These are phyloP conservation scores for Buxus sempervirens DNA, from an alignment of 164 flowering plant species.

Conservation along the genomic window DNA sequence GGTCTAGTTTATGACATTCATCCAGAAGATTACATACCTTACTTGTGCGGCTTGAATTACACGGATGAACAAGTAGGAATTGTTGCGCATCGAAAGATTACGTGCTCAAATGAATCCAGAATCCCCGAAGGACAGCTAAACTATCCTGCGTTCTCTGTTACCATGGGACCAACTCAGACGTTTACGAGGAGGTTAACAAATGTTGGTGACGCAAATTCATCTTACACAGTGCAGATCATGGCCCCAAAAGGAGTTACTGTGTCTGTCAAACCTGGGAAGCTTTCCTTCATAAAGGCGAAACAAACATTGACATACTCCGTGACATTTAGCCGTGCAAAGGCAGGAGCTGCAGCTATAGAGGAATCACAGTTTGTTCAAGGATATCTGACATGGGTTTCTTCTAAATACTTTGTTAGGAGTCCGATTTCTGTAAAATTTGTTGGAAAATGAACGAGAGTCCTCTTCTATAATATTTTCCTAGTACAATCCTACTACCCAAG, in stretches of 20 bases:
- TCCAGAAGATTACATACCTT: conserved; percentile 47
- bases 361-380: conserved; percentile 19
- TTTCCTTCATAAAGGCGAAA: conserved; percentile 26
- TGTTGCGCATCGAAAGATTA: conserved; percentile 19
- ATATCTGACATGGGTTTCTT: conserved; percentile 27
- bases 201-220: conserved; percentile 32
- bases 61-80: conserved; percentile 22
- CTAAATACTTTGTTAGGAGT: conserved; percentile 22
- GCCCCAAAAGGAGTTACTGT: conserved; percentile 31
- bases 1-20: no score
- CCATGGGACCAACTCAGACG: conserved; percentile 18
- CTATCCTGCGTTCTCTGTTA: conserved; percentile 44
- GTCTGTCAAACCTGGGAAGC: conserved; percentile 22
- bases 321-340: conserved; percentile 18
- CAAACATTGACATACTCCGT: conserved; percentile 27
- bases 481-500: no score
- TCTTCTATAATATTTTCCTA: no score
- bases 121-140: conserved; percentile 42
- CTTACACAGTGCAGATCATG: conserved; percentile 19
- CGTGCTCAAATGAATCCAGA: conserved; percentile 19
- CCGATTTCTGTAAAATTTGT: conserved; percentile 25
- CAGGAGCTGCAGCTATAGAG: neutral
- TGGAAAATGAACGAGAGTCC: no score
- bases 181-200: conserved; percentile 41
- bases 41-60: conserved; percentile 48